Evolutionary conservation across 345 rosid genomes (phyloP).

Genomic region (Euphorbia tirucalli): DNA sequence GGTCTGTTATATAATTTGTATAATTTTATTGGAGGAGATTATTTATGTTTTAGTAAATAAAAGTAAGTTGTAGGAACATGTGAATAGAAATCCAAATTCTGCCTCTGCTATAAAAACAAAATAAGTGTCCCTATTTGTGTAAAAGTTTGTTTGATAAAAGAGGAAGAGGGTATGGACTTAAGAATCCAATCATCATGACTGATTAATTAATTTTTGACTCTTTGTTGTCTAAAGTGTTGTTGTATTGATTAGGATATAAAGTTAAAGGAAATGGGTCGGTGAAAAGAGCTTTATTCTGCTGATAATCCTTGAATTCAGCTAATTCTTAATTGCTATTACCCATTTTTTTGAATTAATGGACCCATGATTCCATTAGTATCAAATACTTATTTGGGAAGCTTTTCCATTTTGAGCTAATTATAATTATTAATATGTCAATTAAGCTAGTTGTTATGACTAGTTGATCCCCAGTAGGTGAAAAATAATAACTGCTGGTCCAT

Average conservation of each 20-base stretch:
- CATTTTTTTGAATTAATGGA: constrained; percentile 11
- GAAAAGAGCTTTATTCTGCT: constrained; percentile 16
- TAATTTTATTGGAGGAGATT: neutral
- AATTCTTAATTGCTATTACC: neutral
- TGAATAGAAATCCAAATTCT: constrained; percentile 20
- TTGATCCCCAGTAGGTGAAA: constrained; percentile 18
- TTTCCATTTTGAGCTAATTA: neutral
- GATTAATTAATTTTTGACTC: constrained; percentile 32
- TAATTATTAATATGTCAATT: neutral
- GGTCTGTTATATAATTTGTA: neutral
- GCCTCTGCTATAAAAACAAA: constrained; percentile 15
- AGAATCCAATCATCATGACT: constrained; percentile 29
- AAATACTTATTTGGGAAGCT: neutral
- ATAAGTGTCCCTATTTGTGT: neutral
- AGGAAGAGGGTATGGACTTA: constrained; percentile 2
- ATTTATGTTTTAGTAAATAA: neutral
- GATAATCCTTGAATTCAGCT: neutral
- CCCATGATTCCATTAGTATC: constrained; percentile 14
- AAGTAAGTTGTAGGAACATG: neutral
- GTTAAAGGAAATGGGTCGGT: constrained; percentile 34
- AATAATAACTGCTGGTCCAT: neutral
- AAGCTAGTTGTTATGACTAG: constrained; percentile 4
- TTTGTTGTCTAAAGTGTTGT: constrained; percentile 39
- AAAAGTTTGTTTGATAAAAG: constrained; percentile 6
- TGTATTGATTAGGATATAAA: constrained; percentile 48